phyloP scores from a whole-genome alignment of 108 stramenopile species.

The Craspedostauros australis region DNA sequence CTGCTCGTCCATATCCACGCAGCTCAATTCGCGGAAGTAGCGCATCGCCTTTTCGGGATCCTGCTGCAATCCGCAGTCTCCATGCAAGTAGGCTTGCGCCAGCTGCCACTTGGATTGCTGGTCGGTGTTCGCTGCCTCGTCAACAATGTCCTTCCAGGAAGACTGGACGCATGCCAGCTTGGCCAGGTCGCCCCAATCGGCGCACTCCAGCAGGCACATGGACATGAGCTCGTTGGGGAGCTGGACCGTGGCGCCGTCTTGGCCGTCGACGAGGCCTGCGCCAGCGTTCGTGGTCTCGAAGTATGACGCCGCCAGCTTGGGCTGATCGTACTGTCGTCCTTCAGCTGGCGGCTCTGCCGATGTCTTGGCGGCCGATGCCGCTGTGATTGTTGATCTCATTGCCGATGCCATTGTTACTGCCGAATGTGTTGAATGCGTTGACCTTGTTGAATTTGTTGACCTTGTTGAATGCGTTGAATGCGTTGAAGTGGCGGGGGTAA shows the following conservation, averaged over 20 bases:
- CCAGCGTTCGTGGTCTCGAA: too few species aligned
- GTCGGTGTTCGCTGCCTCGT: conserved; percentile 59
- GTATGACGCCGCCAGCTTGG: too few species aligned
- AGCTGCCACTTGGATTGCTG: conserved; percentile 64
- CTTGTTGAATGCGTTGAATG: too few species aligned
- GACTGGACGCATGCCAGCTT: conserved; percentile 67
- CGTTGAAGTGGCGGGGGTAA: too few species aligned
- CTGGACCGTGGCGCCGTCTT: background rate
- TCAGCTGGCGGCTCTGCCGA: too few species aligned
- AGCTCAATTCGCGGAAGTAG: conserved; percentile 42
- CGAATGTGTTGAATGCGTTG: too few species aligned
- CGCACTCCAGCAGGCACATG: conserved; percentile 44
- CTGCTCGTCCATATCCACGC: conserved; percentile 32
- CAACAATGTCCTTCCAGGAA: conserved; percentile 52
- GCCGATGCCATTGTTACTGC: too few species aligned
- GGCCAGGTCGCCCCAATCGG: conserved; percentile 80
- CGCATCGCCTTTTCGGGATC: conserved; percentile 54
- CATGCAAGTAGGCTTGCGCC: conserved; percentile 36
- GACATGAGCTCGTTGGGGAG: conserved; percentile 69
- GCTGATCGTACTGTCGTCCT: too few species aligned
- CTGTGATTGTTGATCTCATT: too few species aligned
- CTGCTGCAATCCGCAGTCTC: conserved; percentile 44
- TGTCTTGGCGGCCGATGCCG: too few species aligned
- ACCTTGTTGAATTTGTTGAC: too few species aligned
- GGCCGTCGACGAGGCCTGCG: too few species aligned